Conservation (phyloP, 495 filamentous ascomycete genomes). For the Cercophora samala region DNA sequence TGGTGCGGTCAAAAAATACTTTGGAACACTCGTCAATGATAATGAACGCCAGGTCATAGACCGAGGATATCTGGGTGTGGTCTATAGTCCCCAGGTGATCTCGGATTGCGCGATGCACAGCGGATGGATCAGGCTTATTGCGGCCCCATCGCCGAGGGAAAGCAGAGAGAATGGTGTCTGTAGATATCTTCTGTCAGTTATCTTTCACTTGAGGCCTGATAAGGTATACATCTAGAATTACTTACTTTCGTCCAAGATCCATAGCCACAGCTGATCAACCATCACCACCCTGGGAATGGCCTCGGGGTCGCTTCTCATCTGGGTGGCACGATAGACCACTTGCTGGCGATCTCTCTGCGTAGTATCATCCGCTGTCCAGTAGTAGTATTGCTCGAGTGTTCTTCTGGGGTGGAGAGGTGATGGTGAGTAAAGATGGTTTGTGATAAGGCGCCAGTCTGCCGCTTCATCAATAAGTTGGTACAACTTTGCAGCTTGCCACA, state of each 20-base stretch:
- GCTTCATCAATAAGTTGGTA: conserved; percentile 31
- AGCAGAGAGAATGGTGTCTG: conserved; percentile 60
- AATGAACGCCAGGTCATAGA: conserved; percentile 62
- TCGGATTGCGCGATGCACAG: conserved; percentile 54
- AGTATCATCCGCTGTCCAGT: conserved; percentile 26
- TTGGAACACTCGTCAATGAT: conserved; percentile 29
- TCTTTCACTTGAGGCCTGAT: too few species aligned
- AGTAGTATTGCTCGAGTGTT: conserved; percentile 26
- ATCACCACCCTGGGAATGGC: conserved; percentile 63
- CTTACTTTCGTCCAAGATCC: conserved; percentile 56
- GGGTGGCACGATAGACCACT: conserved; percentile 24
- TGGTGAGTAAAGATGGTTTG: conserved; percentile 24
- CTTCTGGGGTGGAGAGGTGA: conserved; percentile 22
- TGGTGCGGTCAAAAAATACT: conserved; percentile 57
- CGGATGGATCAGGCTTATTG: conserved; percentile 64
- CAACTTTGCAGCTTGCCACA: conserved; percentile 29
- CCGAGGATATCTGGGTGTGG: conserved; percentile 55
- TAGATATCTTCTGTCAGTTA: too few species aligned
- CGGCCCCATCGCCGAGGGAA: conserved; percentile 68
- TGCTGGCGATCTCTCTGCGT: conserved; percentile 24
- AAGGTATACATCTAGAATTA: too few species aligned
- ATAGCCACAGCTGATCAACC: conserved; percentile 75
- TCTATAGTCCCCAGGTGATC: conserved; percentile 38
- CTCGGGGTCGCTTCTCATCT: conserved; percentile 24
- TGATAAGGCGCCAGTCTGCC: conserved; percentile 29